Conservation (phyloP, 163 green algal species). For the Prototheca stagnorum region DNA sequence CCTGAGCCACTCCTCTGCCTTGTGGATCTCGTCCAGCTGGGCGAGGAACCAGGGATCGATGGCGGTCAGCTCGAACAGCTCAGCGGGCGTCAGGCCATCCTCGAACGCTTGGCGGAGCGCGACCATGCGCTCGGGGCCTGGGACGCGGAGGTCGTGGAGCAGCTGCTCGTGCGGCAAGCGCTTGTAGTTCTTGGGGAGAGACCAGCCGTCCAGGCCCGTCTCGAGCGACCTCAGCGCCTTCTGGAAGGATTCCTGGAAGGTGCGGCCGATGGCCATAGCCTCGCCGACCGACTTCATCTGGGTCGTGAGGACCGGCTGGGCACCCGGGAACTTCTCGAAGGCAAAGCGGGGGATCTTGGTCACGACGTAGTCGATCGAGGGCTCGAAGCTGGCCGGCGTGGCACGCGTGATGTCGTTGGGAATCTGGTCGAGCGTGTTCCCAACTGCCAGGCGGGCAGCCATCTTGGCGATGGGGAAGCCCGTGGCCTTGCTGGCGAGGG, state of each 20-base stretch:
- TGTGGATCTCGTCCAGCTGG: conserved; percentile 58
- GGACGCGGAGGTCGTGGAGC: conserved; percentile 72
- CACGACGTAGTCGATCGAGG: conserved; percentile 97
- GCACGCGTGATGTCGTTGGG: conserved; percentile 97
- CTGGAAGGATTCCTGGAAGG: conserved; percentile 76
- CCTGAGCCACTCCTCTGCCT: conserved; percentile 50
- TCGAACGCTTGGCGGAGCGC: conserved; percentile 76
- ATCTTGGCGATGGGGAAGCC: conserved; percentile 88
- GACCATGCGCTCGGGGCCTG: conserved; percentile 83
- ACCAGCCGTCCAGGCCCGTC: conserved; percentile 72
- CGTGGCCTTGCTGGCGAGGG: conserved; percentile 93
- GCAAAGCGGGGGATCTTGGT: conserved; percentile 97
- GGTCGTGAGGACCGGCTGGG: conserved; percentile 74
- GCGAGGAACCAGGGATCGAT: conserved; percentile 94
- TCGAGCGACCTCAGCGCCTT: conserved; percentile 64
- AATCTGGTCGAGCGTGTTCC: conserved; percentile 91
- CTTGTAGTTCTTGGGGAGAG: conserved; percentile 60
- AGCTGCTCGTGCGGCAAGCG: conserved; percentile 52
- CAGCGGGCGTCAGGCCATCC: conserved; percentile 56
- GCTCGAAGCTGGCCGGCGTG: conserved; percentile 94
- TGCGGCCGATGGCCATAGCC: conserved; percentile 95
- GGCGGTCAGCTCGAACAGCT: conserved; percentile 67
- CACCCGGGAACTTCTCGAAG: conserved; percentile 98
- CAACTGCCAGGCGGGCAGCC: conserved; percentile 81
- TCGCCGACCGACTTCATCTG: conserved; percentile 98